These are phyloP conservation scores for Talaromyces thailandensis DNA, from an alignment of 495 filamentous ascomycete genomes.

Conservation along the genomic window DNA sequence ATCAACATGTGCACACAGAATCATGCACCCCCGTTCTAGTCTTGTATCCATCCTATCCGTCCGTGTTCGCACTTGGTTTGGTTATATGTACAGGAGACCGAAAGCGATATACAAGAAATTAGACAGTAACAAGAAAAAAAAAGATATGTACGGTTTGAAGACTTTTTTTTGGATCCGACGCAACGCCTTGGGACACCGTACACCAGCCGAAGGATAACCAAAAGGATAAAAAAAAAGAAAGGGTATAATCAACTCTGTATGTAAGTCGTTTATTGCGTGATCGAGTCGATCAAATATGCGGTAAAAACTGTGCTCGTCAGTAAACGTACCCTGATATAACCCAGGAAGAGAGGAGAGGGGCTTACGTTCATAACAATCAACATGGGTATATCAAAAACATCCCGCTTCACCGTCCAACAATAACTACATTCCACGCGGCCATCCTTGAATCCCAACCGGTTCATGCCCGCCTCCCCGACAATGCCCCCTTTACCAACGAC, in stretches of 20 bases:
- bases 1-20: not conserved
- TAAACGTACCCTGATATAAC: not conserved
- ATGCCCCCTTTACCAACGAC: slow-evolving; percentile 47
- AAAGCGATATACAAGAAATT: slow-evolving; percentile 7
- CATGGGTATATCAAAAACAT: slow-evolving; percentile 98
- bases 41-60: not conserved
- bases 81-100: slow-evolving; percentile 10
- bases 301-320: slow-evolving; percentile 27
- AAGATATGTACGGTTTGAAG: not conserved
- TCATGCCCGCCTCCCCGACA: slow-evolving; percentile 67
- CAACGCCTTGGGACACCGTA: not conserved
- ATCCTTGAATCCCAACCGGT: slow-evolving; percentile 66
- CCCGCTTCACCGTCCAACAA: slow-evolving; percentile 92
- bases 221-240: slow-evolving; percentile 5
- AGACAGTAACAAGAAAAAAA: not conserved
- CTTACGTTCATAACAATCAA: slow-evolving; percentile 94
- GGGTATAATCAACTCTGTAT: not conserved
- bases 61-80: not conserved
- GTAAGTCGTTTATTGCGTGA: not conserved
- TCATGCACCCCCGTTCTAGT: not conserved
- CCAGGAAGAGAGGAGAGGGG: slow-evolving; percentile 11
- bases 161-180: not conserved
- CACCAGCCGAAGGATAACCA: not conserved
- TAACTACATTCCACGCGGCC: slow-evolving; percentile 91
- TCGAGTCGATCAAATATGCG: slow-evolving; percentile 31